Evolutionary conservation across 2,329 filamentous ascomycete genomes (phyloP).

Genomic region (Alternaria sp.): DNA sequence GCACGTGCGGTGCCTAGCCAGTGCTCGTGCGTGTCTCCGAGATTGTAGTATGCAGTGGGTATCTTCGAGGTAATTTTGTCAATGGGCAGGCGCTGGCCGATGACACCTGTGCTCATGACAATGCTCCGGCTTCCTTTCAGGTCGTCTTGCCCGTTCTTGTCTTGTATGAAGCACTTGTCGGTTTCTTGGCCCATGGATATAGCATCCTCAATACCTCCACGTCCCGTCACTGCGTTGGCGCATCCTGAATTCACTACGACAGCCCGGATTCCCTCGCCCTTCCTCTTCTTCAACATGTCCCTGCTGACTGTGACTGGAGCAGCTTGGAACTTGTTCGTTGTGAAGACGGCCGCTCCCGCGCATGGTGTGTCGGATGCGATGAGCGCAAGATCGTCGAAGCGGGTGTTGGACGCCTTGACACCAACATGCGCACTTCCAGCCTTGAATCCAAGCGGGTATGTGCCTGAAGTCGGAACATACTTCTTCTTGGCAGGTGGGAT

Average conservation of each 20-base stretch:
- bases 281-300: conserved; percentile 70
- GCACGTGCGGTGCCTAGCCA: conserved; percentile 88
- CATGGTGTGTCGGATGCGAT: conserved; percentile 87
- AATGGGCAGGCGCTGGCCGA: conserved; percentile 92
- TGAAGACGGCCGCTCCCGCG: conserved; percentile 90
- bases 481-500: conserved; percentile 85
- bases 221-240: conserved; percentile 95
- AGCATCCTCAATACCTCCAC: conserved; percentile 87
- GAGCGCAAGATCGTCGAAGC: conserved; percentile 87
- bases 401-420: conserved; percentile 91
- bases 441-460: conserved; percentile 88
- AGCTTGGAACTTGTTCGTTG: conserved; percentile 97
- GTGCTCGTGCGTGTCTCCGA: conserved; percentile 78
- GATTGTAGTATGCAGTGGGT: conserved; percentile 72
- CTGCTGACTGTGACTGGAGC: conserved; percentile 89
- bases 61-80: conserved; percentile 86
- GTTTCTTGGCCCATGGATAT: conserved; percentile 80
- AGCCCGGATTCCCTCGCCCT: conserved; percentile 74
- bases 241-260: conserved; percentile 95
- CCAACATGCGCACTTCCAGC: conserved; percentile 89
- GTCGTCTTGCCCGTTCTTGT: conserved; percentile 46
- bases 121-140: conserved; percentile 69
- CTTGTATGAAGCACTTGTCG: conserved; percentile 65
- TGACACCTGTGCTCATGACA: conserved; percentile 98
- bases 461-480: conserved; percentile 84